Base-by-base conservation (phyloP, 2,329 filamentous ascomycete species). In the Diaporthe amygdali region DNA sequence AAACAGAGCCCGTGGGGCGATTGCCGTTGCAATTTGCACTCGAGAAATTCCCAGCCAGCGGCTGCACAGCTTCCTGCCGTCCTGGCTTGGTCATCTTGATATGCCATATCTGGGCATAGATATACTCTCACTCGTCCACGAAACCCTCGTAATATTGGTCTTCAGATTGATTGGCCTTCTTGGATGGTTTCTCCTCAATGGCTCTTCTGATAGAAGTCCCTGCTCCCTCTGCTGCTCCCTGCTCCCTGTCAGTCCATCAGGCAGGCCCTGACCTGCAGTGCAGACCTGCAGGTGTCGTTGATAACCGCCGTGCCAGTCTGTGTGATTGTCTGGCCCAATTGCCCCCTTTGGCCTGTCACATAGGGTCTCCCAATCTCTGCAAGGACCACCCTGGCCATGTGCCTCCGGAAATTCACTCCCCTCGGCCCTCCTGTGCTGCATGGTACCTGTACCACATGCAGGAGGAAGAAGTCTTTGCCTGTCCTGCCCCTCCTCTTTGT, bases 291-390 rank as follows among this genome's bases (percentile, higher is more conserved):
- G 17, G 39, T 30, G 17, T 12, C 27, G 55, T 34, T 63, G 39
- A 32, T 46, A 63, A 32, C 56, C 56, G 20, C 56, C 12, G 37
- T 25, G 34, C 22, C 20, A n/a, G 51, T 51, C 25, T 55, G 51
- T 39, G 37, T 39, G 17, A 32, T 46, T 32, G 12, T 27, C 56
- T 27, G 25, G 55, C 25, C 32, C 51, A 27, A 4, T 44, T 61
- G 10, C 25, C 27, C 39, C 27, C 56, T 63, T 17, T 34, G 25
- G 56, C 39, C 56, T 63, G 56, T 32, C 56, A 63, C 56, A 30
- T 27, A 63, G 56, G 39, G 59, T 46, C 59, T 63, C 46, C 20
- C 59, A 63, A 63, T 63, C 56, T 63, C 59, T 63, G 59, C 59
- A 63, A 47, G 59, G 59, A 25, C 59, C n/a, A 34, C 59, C 59